phyloP scores from a whole-genome alignment of 2,329 filamentous ascomycete genomes.

The Fusarium keratoplasticum region DNA sequence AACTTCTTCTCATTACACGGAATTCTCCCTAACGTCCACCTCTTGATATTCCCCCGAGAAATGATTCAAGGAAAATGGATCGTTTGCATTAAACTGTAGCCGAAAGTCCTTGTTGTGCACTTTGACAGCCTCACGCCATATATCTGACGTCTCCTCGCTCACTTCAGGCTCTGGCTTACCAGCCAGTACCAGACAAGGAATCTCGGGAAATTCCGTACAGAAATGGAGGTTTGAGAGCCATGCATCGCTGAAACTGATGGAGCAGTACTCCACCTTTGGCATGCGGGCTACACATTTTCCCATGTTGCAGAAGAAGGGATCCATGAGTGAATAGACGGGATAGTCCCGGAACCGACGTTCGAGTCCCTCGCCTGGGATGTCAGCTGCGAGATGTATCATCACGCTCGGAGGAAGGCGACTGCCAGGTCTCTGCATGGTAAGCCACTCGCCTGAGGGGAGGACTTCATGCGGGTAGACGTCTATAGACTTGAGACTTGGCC shows the following conservation, averaged over 20 bases:
- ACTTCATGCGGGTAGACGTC: neutral
- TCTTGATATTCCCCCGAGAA: neutral
- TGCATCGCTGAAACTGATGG: neutral
- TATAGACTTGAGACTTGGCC: neutral
- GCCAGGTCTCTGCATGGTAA: neutral
- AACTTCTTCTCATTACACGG: neutral
- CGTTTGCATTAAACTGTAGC: neutral
- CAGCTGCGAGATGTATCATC: neutral
- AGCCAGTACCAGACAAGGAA: neutral
- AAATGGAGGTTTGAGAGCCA: neutral
- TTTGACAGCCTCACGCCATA: neutral
- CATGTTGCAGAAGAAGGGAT: neutral
- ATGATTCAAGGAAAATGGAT: neutral
- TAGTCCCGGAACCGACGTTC: neutral
- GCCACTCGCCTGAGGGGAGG: constrained; percentile 8
- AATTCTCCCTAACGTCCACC: neutral
- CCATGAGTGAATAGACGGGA: neutral
- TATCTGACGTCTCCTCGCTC: neutral
- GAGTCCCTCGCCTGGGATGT: neutral
- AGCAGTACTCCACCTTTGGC: neutral
- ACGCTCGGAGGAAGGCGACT: neutral
- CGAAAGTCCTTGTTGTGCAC: neutral
- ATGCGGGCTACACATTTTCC: neutral
- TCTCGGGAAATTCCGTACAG: neutral
- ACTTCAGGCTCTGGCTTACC: neutral